Base-by-base conservation (phyloP, 2,329 filamentous ascomycete species). In the Fusarium tanahbumbuense region DNA sequence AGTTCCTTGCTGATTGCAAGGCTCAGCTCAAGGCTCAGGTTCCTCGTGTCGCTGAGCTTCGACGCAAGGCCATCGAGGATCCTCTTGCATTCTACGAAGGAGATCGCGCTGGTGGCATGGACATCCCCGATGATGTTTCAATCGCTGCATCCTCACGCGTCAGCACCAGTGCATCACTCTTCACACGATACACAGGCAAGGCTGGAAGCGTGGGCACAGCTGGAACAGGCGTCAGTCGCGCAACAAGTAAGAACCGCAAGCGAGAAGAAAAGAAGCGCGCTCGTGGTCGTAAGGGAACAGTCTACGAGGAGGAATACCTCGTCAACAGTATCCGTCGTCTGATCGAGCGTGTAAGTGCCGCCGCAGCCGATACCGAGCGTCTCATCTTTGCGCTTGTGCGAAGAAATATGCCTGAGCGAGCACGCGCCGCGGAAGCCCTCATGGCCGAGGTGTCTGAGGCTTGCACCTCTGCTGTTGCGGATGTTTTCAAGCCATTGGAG, bases 221-320 rank as follows among this genome's bases (percentile, higher is more conserved):
- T 3, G 91, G 89, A 22, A 94, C 92, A 15, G 88, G 89, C 30
- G 90, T 92, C 4, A 92, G 90, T 52, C 87, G 94, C 15, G 92
- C 92, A 62, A 97, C 93, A 42, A 92, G 89, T 76, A 97, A 96
- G 84, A 98, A 97, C 77, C 89, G 94, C 55, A 86, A 91, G 25
- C 87, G 94, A 22, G 96, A 99, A 80, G 96, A 99, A 84, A 90
- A 97, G 79, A 99, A 99, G 86, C 89, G 95, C 18, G 96, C 96
- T 1, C 86, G 93, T 10, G 96, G 96, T 25, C 95, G 97, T 79
- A 98, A 98, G 84, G 96, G 96, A 13, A 97, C 93, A 18, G 93
- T 99, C 8, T 99, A 99, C 79, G 96, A 99, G 80, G 95, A 98
- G 77, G 96, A 98, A 80, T 99, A 99, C 79, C 87, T 99, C 8